A percentile compares a stretch with the other conserved stretches of the same genome.
phyloP scores from a whole-genome alignment of 208 protist genomes.

The Crithidia brevicula region DNA sequence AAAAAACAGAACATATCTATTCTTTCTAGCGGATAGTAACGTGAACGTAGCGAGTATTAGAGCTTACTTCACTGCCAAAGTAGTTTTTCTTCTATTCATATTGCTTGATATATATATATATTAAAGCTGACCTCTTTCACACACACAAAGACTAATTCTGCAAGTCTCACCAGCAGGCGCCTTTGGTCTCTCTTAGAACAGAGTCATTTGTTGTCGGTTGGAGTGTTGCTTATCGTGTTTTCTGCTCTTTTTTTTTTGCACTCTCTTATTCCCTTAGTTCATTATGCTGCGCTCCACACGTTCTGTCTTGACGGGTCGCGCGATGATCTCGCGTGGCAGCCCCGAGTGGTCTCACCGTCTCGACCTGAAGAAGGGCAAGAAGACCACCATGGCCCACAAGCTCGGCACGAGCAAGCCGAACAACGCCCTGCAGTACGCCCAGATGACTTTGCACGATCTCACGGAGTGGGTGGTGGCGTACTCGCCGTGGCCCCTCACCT shows the following conservation, averaged over 20 bases:
- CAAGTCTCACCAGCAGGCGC: no score
- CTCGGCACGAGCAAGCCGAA: constrained; percentile 91
- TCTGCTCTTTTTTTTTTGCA: neutral
- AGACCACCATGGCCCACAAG: constrained; percentile 88
- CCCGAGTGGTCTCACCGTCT: constrained; percentile 91
- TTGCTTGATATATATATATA: no score
- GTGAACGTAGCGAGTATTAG: no score
- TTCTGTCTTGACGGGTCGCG: constrained; percentile 66
- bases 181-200: no score
- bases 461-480: constrained; percentile 91
- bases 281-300: constrained; percentile 78
- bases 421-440: constrained; percentile 91
- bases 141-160: no score
- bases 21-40: no score
- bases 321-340: constrained; percentile 92
- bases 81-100: no score
- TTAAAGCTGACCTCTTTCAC: no score
- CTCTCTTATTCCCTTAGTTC: constrained; percentile 8
- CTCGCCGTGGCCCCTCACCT: constrained; percentile 98
- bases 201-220: no score
- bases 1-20: no score
- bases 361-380: constrained; percentile 91
- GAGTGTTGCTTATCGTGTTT: no score
- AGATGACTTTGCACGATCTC: constrained; percentile 92
- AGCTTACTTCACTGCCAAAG: no score